Base-by-base conservation (phyloP, 2,329 filamentous ascomycete species). In the Blumeria hordei region DNA sequence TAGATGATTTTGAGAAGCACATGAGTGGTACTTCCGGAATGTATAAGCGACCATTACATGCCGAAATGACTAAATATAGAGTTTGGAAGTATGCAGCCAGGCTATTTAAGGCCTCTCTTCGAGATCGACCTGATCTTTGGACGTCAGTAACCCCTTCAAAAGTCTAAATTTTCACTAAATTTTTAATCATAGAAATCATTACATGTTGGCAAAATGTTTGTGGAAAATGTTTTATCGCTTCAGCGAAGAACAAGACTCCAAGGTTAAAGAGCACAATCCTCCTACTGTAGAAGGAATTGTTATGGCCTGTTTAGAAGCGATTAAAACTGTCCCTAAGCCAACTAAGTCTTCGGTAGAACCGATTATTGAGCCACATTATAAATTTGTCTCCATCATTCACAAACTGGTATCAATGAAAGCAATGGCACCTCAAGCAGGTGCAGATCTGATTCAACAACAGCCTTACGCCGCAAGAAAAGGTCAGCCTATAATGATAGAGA, bases 321-420 rank as follows among this genome's bases (percentile, higher is more conserved):
- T 85, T 55, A 72, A 79, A 55, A 71, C 72, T 8, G 67, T 82
- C 28, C 80, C 81, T 1, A 72, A 75, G 58, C 75, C 76, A 57
- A 73, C 72, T 60, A 76, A 83, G 61, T 73, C 71, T 14, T 72
- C 76, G 59, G 66, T 71, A 56, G 81, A 85, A 59, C 80, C 80
- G 0, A 75, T 82, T 28, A 72, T 86, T 14, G 82, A 85, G 62
- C 82, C 82, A 6, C 81, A 85, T 62, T 85, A 83, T 66, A 85
- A 85, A 64, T 72, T 85, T 14, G 72, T 83, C 39, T 78, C 78
- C 11, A 68, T 82, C 32, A 70, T 80, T 7, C 77, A 85, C 65
- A 85, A 85, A 64, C 69, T 85, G 43, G 76, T 83, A 11, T 68
- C 69, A 11, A 43, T 55, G 14, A 44, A 59, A 14, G 56, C 51